Conservation (phyloP, 352 stramenopile species). For the Globisporangium paddicum region DNA sequence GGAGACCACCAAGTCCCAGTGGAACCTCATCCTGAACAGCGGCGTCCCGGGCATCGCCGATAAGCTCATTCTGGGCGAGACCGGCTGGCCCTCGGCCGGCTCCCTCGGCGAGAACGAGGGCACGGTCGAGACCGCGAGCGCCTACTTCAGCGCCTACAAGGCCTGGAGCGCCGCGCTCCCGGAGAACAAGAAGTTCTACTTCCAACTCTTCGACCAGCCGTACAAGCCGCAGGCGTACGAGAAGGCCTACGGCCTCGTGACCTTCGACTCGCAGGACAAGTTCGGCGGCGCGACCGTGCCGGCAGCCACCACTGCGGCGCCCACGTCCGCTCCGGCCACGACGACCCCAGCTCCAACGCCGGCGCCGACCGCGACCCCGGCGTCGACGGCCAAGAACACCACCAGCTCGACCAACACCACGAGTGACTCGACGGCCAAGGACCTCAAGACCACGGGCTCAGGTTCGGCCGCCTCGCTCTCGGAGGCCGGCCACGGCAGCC, state of each 20-base stretch:
- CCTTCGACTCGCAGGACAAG: slow-evolving; percentile 39
- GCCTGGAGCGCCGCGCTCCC: slow-evolving; percentile 38
- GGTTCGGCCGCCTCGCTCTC: slow-evolving; percentile 5
- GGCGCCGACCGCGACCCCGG: slow-evolving; percentile 4
- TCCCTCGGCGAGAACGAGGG: slow-evolving; percentile 31
- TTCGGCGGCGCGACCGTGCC: slow-evolving; percentile 32
- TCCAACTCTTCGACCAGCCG: slow-evolving; percentile 73
- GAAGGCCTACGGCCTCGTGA: slow-evolving; percentile 47
- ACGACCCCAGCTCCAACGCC: slow-evolving; percentile 2
- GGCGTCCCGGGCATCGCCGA: slow-evolving; percentile 18
- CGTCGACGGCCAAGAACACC: slow-evolving; percentile 5
- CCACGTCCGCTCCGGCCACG: slow-evolving; percentile 10
- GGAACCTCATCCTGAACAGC: slow-evolving; percentile 37
- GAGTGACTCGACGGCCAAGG: background rate
- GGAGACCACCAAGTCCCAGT: slow-evolving; percentile 43
- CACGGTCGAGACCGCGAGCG: slow-evolving; percentile 23
- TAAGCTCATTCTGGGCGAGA: slow-evolving; percentile 54
- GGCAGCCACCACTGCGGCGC: slow-evolving; percentile 13
- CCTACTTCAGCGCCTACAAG: slow-evolving; percentile 63
- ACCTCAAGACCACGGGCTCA: slow-evolving; percentile 9
- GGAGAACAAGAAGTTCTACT: slow-evolving; percentile 61
- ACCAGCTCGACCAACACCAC: background rate
- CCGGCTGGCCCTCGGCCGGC: slow-evolving; percentile 42
- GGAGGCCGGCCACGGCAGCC: slow-evolving; percentile 2
- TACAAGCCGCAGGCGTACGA: slow-evolving; percentile 39